Evolutionary conservation across 768 basidiomycete genomes (phyloP), one percentile per base, ranked within the genome.

Genomic region (Lactarius pseudohatsudake): DNA sequence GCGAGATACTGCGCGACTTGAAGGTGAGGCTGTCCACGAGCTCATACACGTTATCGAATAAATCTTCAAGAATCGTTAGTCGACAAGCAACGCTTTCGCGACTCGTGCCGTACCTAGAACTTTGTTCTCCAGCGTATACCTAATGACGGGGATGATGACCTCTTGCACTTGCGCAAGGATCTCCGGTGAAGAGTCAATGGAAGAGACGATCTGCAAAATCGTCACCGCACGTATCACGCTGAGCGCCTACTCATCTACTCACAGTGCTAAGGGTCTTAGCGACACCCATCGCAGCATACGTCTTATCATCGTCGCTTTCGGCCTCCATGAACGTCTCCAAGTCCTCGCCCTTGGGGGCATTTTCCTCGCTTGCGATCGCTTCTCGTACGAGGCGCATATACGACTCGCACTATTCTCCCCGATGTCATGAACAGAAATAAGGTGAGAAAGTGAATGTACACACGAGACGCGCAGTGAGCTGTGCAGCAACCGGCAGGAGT

Each of bases 11-110:
- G 68, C 86, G 85, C 64, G 89, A 82, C 76, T 87, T 91, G 82
- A 92, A 96, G 0, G 92, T 92, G 64, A 96, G 78, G 68, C 81
- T 89, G 72, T 96, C 94, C 59, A 93, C 85, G 60, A 96, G 78
- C 69, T 94, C 92, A 74, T 89, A 94, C 80, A 91, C 85, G 74
- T 92, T 90, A 76, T 94, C 93, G 72, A 92, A 89, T 53, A 96
- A 79, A 72, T 96, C 94, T 92, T 71, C 11, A 22, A 60, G 9
- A 32, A 9, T 32, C 26, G 11, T 64, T n/a, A 59, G 36, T 62
- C 41, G 34, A 59, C 57, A 58, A 20, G 59, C 45, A 61, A 32
- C 55, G 57, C 50, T 15, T 30, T 18, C 47, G 22, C 9, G 47
- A 7, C 13, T 59, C 64, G 36, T 59, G 50, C 16, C 28, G 47